Conservation (phyloP, 306 rosid species). For the Arachis stenosperma region DNA sequence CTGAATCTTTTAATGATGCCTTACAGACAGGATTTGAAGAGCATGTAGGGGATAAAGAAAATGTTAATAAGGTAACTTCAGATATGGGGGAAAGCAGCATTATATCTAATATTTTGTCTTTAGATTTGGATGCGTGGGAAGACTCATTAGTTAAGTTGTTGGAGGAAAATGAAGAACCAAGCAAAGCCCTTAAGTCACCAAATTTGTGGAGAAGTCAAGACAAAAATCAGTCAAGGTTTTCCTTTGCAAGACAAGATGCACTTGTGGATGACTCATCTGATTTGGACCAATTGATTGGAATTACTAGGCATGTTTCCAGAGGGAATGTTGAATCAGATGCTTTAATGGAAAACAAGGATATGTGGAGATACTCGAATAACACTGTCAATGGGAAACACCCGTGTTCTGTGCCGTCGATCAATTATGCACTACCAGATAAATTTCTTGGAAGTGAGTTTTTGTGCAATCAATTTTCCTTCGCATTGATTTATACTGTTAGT, state of each 20-base stretch:
- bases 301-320: constrained; percentile 22
- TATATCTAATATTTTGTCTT: constrained; percentile 55
- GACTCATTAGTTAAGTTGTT: constrained; percentile 52
- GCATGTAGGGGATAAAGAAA: constrained; percentile 33
- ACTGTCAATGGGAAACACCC: constrained; percentile 10
- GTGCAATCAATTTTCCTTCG: constrained; percentile 39
- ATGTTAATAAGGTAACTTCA: constrained; percentile 39
- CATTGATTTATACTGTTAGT: constrained; percentile 32
- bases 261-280: constrained; percentile 36
- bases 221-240: constrained; percentile 57
- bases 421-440: constrained; percentile 33
- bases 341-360: constrained; percentile 39
- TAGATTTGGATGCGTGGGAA: constrained; percentile 56
- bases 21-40: constrained; percentile 35
- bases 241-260: constrained; percentile 56
- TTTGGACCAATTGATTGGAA: constrained; percentile 39
- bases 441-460: constrained; percentile 44
- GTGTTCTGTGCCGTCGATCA: constrained; percentile 32
- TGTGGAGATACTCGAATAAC: constrained; percentile 28
- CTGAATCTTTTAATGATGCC: constrained; percentile 31
- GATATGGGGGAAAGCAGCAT: constrained; percentile 58
- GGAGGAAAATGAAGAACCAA: constrained; percentile 48
- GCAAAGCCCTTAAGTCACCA: constrained; percentile 42
- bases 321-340: constrained; percentile 34
- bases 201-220: constrained; percentile 45